Evolutionary conservation across 2,329 filamentous ascomycete genomes (phyloP).

Genomic region (Fusarium phyllophilum): DNA sequence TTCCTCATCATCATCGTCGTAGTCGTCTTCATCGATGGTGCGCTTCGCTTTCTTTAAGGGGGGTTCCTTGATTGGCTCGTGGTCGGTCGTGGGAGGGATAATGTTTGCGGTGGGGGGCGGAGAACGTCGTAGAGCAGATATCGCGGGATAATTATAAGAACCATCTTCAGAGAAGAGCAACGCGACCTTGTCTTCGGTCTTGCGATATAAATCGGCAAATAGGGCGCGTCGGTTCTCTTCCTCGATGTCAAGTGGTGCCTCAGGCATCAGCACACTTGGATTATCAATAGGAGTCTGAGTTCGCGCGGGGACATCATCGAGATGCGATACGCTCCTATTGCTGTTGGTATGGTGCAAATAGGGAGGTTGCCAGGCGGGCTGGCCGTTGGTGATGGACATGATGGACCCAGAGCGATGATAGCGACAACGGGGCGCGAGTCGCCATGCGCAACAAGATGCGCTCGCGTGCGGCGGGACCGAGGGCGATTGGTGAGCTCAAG

Average conservation of each 20-base stretch:
- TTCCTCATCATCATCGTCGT: conserved; percentile 83
- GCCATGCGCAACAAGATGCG: conserved; percentile 65
- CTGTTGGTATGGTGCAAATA: conserved; percentile 60
- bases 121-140: conserved; percentile 63
- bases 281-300: conserved; percentile 63
- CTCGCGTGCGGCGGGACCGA: conserved; percentile 62
- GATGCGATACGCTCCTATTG: conserved; percentile 63
- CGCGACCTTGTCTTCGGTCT: conserved; percentile 80
- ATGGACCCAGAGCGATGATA: conserved; percentile 61
- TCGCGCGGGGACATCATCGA: conserved; percentile 68
- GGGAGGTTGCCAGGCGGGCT: conserved; percentile 72
- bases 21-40: conserved; percentile 85
- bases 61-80: conserved; percentile 67
- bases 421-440: conserved; percentile 60
- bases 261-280: conserved; percentile 64
- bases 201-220: conserved; percentile 81
- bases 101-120: conserved; percentile 52
- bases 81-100: conserved; percentile 66
- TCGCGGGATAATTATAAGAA: conserved; percentile 61
- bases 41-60: conserved; percentile 79
- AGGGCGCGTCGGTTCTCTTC: conserved; percentile 78
- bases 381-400: conserved; percentile 75
- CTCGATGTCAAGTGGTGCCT: conserved; percentile 68
- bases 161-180: conserved; percentile 74
- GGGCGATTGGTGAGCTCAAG: conserved; percentile 59